These are phyloP conservation scores for Xylariaceae sp. DNA, from an alignment of 2,329 filamentous ascomycete genomes.

Conservation along the genomic window DNA sequence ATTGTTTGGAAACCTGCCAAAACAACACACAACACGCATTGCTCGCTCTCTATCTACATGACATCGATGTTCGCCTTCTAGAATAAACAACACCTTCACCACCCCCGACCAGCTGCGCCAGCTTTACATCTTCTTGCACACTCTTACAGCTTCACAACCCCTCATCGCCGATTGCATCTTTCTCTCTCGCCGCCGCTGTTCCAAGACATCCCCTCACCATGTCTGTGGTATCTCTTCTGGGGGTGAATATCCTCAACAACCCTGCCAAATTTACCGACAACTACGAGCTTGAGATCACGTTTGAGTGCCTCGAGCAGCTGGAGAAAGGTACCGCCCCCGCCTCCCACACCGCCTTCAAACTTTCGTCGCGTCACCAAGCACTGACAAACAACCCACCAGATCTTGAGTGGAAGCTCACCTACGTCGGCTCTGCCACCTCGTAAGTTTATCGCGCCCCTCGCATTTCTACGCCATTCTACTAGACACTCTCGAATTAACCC, in stretches of 20 bases:
- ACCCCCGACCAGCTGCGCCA: too few species aligned
- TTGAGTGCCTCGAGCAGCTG: slow-evolving; percentile 91
- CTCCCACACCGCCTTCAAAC: neutral
- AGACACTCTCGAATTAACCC: slow-evolving; percentile 15
- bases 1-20: too few species aligned
- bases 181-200: slow-evolving; percentile 1
- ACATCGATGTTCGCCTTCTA: neutral
- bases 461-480: neutral
- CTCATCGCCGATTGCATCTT: neutral
- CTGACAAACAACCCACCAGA: slow-evolving; percentile 50
- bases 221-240: slow-evolving; percentile 94
- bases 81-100: too few species aligned
- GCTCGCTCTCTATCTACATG: neutral
- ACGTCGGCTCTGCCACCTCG: slow-evolving; percentile 97
- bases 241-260: slow-evolving; percentile 96
- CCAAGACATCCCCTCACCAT: slow-evolving; percentile 44
- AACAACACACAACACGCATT: too few species aligned
- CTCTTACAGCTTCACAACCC: neutral
- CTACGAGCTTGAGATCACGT: slow-evolving; percentile 98
- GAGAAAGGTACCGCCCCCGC: slow-evolving; percentile 67
- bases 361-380: neutral
- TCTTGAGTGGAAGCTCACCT: slow-evolving; percentile 98
- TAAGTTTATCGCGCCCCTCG: slow-evolving; percentile 55
- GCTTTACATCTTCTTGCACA: too few species aligned
- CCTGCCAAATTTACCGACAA: slow-evolving; percentile 88